Evolutionary conservation across 371 early-diverging fungal species (phyloP).

Genomic region (Vairimorpha necatrix): DNA sequence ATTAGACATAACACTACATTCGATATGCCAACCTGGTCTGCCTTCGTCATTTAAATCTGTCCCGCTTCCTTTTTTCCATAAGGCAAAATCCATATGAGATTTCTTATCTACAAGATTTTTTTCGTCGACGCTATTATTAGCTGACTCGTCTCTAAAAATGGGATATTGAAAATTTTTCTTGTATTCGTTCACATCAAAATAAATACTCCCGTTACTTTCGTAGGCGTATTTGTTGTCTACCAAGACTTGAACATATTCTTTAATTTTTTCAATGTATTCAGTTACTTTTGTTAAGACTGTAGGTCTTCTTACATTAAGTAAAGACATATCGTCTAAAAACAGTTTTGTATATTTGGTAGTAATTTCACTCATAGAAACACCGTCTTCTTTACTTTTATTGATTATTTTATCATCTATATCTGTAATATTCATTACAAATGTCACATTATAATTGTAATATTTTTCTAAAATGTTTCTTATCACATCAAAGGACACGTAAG

Average conservation of each 20-base stretch:
- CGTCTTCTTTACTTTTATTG: slow-evolving; percentile 55
- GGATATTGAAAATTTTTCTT: slow-evolving; percentile 67
- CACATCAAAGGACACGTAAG: slow-evolving; percentile 87
- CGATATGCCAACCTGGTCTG: slow-evolving; percentile 99
- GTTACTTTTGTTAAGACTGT: slow-evolving; percentile 88
- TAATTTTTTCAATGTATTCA: slow-evolving; percentile 91
- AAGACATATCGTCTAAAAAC: slow-evolving; percentile 88
- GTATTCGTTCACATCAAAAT: slow-evolving; percentile 86
- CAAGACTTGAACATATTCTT: slow-evolving; percentile 78
- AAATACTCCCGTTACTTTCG: slow-evolving; percentile 86
- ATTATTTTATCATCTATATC: slow-evolving; percentile 93
- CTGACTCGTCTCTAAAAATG: slow-evolving; percentile 71
- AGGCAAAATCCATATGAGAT: slow-evolving; percentile 79
- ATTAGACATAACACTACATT: slow-evolving; percentile 96
- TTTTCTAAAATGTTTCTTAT: slow-evolving; percentile 85
- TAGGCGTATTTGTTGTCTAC: slow-evolving; percentile 82
- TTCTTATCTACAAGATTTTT: slow-evolving; percentile 75
- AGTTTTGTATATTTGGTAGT: slow-evolving; percentile 88
- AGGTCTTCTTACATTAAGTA: slow-evolving; percentile 75
- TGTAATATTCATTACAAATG: slow-evolving; percentile 94
- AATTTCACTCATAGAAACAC: slow-evolving; percentile 58
- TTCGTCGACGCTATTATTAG: slow-evolving; percentile 68
- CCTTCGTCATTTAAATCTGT: slow-evolving; percentile 67
- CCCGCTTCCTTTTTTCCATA: slow-evolving; percentile 99
- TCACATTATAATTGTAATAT: slow-evolving; percentile 86